Conservation (phyloP, 176 grass and related monocot species). For the Cenchrus americanus region DNA sequence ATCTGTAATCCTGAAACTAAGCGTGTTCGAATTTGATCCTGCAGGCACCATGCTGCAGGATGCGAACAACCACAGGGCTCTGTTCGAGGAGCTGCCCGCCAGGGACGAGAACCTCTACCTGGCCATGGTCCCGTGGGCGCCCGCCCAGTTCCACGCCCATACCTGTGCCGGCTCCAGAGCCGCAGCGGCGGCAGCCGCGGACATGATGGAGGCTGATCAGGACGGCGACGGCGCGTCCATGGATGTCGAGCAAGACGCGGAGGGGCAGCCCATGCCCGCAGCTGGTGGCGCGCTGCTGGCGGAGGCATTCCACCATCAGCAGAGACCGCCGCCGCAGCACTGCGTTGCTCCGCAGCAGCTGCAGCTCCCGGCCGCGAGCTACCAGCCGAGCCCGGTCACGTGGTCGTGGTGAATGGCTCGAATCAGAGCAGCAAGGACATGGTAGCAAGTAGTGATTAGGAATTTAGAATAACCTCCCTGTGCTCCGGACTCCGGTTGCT, state of each 20-base stretch:
- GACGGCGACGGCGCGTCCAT: slow-evolving; percentile 45
- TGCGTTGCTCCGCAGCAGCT: slow-evolving; percentile 46
- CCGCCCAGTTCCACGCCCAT: neutral
- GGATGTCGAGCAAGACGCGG: slow-evolving; percentile 39
- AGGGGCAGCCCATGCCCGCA: neutral
- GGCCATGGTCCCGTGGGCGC: slow-evolving; percentile 52
- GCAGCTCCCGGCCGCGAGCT: slow-evolving; percentile 39
- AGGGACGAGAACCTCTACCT: slow-evolving; percentile 20
- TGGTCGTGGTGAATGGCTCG: slow-evolving; percentile 39
- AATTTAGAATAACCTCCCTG: neutral
- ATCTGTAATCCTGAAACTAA: neutral
- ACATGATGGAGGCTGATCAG: slow-evolving; percentile 48
- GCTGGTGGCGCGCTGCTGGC: neutral
- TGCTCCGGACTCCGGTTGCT: neutral
- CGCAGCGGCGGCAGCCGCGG: neutral
- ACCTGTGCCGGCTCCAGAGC: neutral
- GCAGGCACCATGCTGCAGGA: slow-evolving; percentile 45
- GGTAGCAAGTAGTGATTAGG: neutral
- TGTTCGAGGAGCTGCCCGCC: slow-evolving; percentile 25
- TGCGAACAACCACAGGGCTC: slow-evolving; percentile 20
- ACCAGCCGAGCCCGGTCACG: slow-evolving; percentile 21
- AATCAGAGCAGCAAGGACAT: neutral
- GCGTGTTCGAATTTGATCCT: neutral
- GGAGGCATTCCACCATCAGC: neutral
- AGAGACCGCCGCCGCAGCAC: slow-evolving; percentile 27